These are phyloP conservation scores for Fusarium pseudoanthophilum DNA, from an alignment of 2,329 filamentous ascomycete genomes.

Conservation along the genomic window DNA sequence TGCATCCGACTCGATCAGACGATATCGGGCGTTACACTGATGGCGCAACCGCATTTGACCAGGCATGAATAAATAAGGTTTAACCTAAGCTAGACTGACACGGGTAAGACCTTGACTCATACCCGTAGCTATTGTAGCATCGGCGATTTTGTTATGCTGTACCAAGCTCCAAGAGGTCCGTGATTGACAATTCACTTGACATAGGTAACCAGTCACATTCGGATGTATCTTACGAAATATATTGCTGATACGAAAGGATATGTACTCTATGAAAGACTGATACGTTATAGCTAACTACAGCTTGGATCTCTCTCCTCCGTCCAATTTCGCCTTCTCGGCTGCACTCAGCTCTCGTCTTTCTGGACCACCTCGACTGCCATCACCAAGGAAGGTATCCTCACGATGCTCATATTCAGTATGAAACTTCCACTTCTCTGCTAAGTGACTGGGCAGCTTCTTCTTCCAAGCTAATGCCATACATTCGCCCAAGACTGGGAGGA, in stretches of 20 bases:
- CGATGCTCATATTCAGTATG: constrained; percentile 24
- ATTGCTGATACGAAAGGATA: background rate
- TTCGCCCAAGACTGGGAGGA: constrained; percentile 31
- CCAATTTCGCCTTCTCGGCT: constrained; percentile 8
- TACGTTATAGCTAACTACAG: background rate
- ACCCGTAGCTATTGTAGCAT: background rate
- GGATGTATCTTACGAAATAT: background rate
- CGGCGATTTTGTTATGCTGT: too few species aligned
- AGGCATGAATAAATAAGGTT: background rate
- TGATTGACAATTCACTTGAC: too few species aligned
- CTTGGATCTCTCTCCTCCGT: background rate
- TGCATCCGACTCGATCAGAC: background rate
- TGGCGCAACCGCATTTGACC: background rate
- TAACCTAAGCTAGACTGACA: background rate
- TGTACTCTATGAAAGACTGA: accelerated
- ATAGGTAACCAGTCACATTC: background rate
- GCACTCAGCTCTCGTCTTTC: constrained; percentile 11
- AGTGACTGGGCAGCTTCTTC: background rate
- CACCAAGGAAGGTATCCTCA: constrained; percentile 24
- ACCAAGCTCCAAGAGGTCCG: too few species aligned
- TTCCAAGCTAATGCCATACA: constrained; percentile 17
- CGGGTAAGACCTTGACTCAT: background rate
- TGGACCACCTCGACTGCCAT: constrained; percentile 35
- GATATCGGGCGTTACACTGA: background rate
- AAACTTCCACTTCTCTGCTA: constrained; percentile 32